Evolutionary conservation across 2,329 filamentous ascomycete genomes (phyloP).

Genomic region (Ceratocystis albifundus): DNA sequence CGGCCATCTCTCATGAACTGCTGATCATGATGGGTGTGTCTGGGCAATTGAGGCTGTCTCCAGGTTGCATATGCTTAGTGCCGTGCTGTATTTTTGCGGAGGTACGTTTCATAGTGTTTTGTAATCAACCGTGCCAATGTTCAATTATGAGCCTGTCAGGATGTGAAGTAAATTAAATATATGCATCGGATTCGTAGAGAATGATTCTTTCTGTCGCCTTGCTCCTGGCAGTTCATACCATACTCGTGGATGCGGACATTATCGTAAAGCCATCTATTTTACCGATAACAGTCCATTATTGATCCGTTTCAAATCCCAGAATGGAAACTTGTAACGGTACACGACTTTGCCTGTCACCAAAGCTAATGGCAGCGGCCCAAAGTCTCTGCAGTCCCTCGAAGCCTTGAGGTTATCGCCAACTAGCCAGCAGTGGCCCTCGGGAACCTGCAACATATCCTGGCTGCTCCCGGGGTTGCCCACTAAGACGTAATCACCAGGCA

Average conservation of each 20-base stretch:
- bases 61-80: no score
- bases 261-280: background rate
- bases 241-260: background rate
- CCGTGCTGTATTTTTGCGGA: no score
- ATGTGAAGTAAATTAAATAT: no score
- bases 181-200: no score
- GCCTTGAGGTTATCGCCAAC: slow-evolving; percentile 75
- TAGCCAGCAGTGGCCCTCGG: slow-evolving; percentile 83
- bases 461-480: slow-evolving; percentile 45
- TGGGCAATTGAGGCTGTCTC: no score
- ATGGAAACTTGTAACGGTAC: slow-evolving; percentile 44
- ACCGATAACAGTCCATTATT: slow-evolving; percentile 33
- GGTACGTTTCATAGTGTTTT: no score
- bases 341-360: slow-evolving; percentile 75
- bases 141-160: no score
- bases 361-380: slow-evolving; percentile 75
- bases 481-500: slow-evolving; percentile 66
- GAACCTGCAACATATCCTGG: slow-evolving; percentile 51
- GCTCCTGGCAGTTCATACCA: background rate
- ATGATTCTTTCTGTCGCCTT: background rate
- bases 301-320: slow-evolving; percentile 35
- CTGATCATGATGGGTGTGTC: no score
- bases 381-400: slow-evolving; percentile 76
- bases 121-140: no score
- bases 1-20: background rate